phyloP scores from a whole-genome alignment of 2,329 filamentous ascomycete species.

The Canariomyces notabilis region DNA sequence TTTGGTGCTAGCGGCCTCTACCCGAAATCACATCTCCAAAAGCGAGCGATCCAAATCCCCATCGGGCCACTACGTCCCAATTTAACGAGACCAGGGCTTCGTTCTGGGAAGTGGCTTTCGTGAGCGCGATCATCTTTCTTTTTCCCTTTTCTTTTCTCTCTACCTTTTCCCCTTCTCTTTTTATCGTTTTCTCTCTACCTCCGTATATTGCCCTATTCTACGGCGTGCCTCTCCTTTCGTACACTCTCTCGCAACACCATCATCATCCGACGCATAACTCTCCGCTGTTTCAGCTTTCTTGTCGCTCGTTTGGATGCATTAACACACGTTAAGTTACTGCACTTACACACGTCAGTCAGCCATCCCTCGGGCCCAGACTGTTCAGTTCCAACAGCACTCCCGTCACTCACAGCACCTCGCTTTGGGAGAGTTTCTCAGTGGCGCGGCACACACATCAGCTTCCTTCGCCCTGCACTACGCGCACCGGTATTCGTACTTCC shows the following conservation, averaged over 20 bases:
- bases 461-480: too few relatives aligned
- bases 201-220: background rate
- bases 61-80: conserved; percentile 3
- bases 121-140: conserved; percentile 2
- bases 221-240: background rate
- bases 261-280: background rate
- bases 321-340: background rate
- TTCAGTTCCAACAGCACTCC: too few relatives aligned
- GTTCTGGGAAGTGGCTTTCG: background rate
- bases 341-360: background rate
- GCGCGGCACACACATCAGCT: background rate
- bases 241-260: background rate
- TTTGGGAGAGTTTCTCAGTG: background rate
- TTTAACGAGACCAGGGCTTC: conserved; percentile 15
- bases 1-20: conserved; percentile 13
- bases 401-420: background rate
- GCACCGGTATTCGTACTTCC: too few relatives aligned
- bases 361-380: too few relatives aligned
- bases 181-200: background rate
- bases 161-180: conserved; percentile 1
- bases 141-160: conserved; percentile 6
- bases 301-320: background rate
- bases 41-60: conserved; percentile 10
- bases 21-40: conserved; percentile 21
- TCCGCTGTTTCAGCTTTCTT: background rate